Percentiles rank a stretch among this genome's conserved stretches.
Conservation (phyloP, 2,329 filamentous ascomycete genomes). For the Penicillium verrucosum region DNA sequence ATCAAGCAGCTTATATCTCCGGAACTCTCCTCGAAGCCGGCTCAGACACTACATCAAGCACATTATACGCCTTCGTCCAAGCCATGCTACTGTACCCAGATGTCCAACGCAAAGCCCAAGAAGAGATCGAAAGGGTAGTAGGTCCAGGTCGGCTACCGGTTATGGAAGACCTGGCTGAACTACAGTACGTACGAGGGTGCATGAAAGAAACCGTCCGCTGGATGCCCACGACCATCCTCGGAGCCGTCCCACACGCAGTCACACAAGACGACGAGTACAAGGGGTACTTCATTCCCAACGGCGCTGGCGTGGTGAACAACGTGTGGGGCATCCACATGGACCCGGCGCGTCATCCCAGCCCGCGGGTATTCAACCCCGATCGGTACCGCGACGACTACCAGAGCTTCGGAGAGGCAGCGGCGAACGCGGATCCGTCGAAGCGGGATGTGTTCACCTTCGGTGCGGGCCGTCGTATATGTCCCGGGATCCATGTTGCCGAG, state of each 20-base stretch:
- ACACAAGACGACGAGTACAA: constrained; percentile 50
- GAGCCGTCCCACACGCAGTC: constrained; percentile 47
- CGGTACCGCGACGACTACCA: constrained; percentile 34
- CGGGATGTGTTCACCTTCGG: constrained; percentile 57
- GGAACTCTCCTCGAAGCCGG: constrained; percentile 43
- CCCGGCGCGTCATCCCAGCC: constrained; percentile 39
- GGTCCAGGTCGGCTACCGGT: constrained; percentile 30
- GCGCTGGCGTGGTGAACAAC: constrained; percentile 47
- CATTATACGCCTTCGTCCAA: constrained; percentile 49
- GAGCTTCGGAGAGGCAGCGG: constrained; percentile 33
- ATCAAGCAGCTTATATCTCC: constrained; percentile 32
- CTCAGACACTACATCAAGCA: constrained; percentile 51
- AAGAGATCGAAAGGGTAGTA: constrained; percentile 34
- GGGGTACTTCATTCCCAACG: constrained; percentile 50
- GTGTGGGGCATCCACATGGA: constrained; percentile 47
- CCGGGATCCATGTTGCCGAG: constrained; percentile 55
- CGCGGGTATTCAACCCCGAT: constrained; percentile 41
- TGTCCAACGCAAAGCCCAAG: constrained; percentile 42
- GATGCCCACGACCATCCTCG: constrained; percentile 46
- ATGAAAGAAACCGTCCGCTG: constrained; percentile 39
- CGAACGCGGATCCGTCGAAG: constrained; percentile 40
- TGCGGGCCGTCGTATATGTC: constrained; percentile 56
- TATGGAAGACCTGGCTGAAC: constrained; percentile 28
- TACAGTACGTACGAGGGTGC: constrained; percentile 35
- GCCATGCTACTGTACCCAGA: constrained; percentile 49